Conservation (phyloP, 2,329 filamentous ascomycete species). For the Penicillium aurantiogriseum region DNA sequence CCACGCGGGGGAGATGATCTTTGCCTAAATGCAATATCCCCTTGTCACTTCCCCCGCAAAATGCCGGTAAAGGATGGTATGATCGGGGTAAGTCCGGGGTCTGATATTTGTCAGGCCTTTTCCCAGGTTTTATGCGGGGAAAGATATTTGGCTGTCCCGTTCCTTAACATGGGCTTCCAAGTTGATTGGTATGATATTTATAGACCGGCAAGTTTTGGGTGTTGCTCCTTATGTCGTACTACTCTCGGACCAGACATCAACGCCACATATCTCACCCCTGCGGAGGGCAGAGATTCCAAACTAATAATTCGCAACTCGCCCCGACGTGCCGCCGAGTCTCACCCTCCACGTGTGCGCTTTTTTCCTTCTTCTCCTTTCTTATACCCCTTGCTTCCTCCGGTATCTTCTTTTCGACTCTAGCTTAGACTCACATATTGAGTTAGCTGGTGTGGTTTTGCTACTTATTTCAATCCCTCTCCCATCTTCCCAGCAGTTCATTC, state of each 20-base stretch:
- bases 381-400: slow-evolving; percentile 5
- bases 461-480: not conserved
- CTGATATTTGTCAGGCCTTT: slow-evolving; percentile 7
- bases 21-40: not conserved
- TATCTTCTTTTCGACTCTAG: not conserved
- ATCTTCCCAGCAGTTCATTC: not conserved
- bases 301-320: not conserved
- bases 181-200: not conserved
- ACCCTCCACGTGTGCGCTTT: slow-evolving; percentile 1
- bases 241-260: not conserved
- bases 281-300: not conserved
- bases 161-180: not conserved
- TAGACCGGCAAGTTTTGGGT: no score
- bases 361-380: slow-evolving; percentile 5
- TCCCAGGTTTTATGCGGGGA: not conserved
- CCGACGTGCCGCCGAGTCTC: slow-evolving; percentile 1
- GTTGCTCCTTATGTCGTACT: not conserved
- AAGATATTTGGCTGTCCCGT: not conserved
- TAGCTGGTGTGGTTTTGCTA: not conserved
- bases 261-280: slow-evolving; percentile 2
- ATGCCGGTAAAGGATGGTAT: not conserved
- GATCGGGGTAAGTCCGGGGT: not conserved
- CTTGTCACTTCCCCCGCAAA: not conserved
- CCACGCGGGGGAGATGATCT: slow-evolving; percentile 5
- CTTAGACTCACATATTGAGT: not conserved